Conservation (phyloP, 169 alveolate genomes). For the Babesia ovis region DNA sequence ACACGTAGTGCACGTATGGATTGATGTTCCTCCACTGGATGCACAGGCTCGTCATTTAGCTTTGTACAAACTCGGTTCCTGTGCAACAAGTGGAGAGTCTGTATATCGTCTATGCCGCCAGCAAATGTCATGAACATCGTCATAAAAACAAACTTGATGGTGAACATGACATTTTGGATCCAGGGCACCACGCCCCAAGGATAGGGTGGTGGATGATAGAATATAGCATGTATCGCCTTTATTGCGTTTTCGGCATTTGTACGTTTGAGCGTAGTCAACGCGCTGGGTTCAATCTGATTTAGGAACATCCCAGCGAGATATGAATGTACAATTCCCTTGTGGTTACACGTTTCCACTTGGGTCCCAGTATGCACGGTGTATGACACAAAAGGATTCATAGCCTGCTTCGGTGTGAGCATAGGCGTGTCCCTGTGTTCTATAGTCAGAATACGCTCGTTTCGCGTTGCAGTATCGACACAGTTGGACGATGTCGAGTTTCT, state of each 20-base stretch:
- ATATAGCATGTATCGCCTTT: constrained; percentile 44
- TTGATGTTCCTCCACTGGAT: not conserved
- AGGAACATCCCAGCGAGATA: constrained; percentile 50
- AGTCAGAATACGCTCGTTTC: not conserved
- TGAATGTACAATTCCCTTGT: constrained; percentile 48
- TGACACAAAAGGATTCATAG: constrained; percentile 38
- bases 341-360: constrained; percentile 45
- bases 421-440: constrained; percentile 38
- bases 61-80: constrained; percentile 39
- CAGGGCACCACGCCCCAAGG: constrained; percentile 41
- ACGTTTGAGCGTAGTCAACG: constrained; percentile 13
- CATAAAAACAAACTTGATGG: constrained; percentile 38
- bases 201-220: constrained; percentile 62
- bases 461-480: not conserved
- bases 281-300: constrained; percentile 22
- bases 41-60: constrained; percentile 41
- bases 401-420: constrained; percentile 49
- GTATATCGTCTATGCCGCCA: constrained; percentile 52
- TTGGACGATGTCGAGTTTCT: not conserved
- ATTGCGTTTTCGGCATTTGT: constrained; percentile 25
- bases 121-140: constrained; percentile 36
- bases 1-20: not conserved
- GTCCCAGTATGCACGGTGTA: constrained; percentile 42
- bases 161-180: constrained; percentile 39
- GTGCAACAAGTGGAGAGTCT: constrained; percentile 62